Evolutionary conservation across 2,329 filamentous ascomycete genomes (phyloP).

Genomic region (Sclerotinia subarctica): DNA sequence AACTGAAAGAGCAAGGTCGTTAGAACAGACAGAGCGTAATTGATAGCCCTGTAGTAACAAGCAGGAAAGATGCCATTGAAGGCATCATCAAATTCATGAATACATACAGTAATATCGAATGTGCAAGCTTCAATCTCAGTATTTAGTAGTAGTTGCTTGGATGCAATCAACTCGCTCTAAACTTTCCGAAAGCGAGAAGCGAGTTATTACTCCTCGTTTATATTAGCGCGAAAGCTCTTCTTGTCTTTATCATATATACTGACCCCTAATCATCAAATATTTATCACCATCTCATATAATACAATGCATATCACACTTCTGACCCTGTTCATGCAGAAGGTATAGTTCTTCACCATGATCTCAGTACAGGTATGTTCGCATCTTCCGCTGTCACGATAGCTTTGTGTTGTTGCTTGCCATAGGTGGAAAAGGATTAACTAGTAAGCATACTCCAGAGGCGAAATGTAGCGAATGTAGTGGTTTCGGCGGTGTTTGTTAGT

Average conservation of each 20-base stretch:
- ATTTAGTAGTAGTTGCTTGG: not conserved
- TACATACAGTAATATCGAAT: not conserved
- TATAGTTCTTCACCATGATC: not conserved
- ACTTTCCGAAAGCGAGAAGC: no score
- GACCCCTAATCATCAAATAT: not conserved
- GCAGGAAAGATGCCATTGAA: not conserved
- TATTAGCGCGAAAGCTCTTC: no score
- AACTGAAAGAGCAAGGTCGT: not conserved
- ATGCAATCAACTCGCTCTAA: not conserved
- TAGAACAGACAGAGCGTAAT: not conserved
- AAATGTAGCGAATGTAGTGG: not conserved
- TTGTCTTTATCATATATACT: not conserved
- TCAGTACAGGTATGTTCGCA: not conserved
- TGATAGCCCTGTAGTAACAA: not conserved
- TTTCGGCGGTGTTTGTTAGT: not conserved
- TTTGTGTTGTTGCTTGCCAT: no score
- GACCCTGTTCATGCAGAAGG: not conserved
- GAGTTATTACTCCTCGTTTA: not conserved
- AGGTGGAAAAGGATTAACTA: not conserved
- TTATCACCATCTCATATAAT: not conserved
- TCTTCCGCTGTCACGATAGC: no score
- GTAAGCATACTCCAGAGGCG: not conserved
- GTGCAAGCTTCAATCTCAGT: not conserved
- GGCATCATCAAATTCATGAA: not conserved
- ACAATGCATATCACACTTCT: not conserved